A percentile compares a stretch with the other conserved stretches of the same genome.
phyloP scores from a whole-genome alignment of 306 rosid genomes.

The Glycine tomentella region DNA sequence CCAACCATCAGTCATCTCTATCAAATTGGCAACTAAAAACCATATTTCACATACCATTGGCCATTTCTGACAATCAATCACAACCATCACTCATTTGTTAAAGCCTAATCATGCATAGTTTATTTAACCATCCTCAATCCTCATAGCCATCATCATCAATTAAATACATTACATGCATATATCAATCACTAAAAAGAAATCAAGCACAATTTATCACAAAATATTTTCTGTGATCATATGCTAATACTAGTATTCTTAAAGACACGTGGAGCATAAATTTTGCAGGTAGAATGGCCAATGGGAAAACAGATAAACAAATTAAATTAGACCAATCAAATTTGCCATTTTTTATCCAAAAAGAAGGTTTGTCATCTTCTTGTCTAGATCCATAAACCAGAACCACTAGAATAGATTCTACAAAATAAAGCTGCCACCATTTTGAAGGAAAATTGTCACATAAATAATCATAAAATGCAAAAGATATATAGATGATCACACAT shows the following conservation, averaged over 20 bases:
- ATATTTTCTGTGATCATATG: slow-evolving; percentile 1
- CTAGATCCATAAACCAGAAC: not conserved
- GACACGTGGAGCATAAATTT: not conserved
- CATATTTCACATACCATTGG: slow-evolving; percentile 27
- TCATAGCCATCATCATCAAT: too few relatives aligned
- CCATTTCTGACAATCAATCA: slow-evolving; percentile 30
- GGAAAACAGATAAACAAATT: not conserved
- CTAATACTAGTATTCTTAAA: not conserved
- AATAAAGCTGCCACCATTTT: slow-evolving; percentile 25
- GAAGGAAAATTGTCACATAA: slow-evolving; percentile 36
- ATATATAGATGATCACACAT: slow-evolving; percentile 40
- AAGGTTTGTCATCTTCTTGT: too few relatives aligned
- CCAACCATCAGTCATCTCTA: slow-evolving; percentile 28
- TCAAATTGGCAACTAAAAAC: slow-evolving; percentile 22
- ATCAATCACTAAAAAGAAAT: slow-evolving; percentile 9
- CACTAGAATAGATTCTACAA: not conserved
- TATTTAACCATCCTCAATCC: too few relatives aligned
- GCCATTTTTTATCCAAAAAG: too few relatives aligned
- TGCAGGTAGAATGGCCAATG: not conserved
- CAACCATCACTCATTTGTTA: slow-evolving; percentile 15
- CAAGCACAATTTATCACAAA: not conserved
- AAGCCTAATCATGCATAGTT: slow-evolving; percentile 21
- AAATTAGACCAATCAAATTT: slow-evolving; percentile 7
- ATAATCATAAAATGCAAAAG: slow-evolving; percentile 34
- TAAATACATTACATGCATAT: not conserved